A percentile compares a stretch with the other conserved stretches of the same genome.
Conservation (phyloP, 1,139 yeast genomes). For the Candida sanyaensis region DNA sequence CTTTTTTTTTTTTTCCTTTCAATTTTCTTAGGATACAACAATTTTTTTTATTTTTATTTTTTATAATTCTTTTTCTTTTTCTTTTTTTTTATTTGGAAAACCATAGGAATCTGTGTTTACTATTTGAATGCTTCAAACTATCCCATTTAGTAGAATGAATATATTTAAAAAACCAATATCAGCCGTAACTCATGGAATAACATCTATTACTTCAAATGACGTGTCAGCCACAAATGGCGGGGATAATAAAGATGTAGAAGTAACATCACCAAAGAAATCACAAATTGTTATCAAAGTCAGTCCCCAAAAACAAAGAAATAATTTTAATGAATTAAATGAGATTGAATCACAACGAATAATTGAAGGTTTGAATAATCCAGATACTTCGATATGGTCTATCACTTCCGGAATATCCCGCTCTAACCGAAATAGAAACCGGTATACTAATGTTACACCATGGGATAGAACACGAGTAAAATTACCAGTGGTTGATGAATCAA, state of each 20-base stretch:
- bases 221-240: conserved; percentile 2
- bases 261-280: background rate
- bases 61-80: background rate
- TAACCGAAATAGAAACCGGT: conserved; percentile 32
- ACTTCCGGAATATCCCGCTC: conserved; percentile 23
- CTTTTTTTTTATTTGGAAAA: too few species aligned
- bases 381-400: conserved; percentile 25
- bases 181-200: conserved; percentile 3
- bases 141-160: conserved; percentile 10
- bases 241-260: background rate
- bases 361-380: conserved; percentile 18
- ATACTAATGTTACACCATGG: conserved; percentile 47
- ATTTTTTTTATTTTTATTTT: too few species aligned
- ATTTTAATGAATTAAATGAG: conserved; percentile 17
- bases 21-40: too few species aligned
- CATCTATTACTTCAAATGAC: conserved; percentile 1
- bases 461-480: conserved; percentile 36
- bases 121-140: conserved; percentile 1
- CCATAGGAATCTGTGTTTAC: too few species aligned
- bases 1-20: too few species aligned
- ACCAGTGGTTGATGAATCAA: conserved; percentile 17
- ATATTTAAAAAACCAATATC: conserved; percentile 11
- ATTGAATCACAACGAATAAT: conserved; percentile 19
- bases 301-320: conserved; percentile 13
- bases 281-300: conserved; percentile 7